Evolutionary conservation across 129 eudicot species (phyloP), one percentile per base, ranked within the genome.

Genomic region (Heracleum sosnowskyi): DNA sequence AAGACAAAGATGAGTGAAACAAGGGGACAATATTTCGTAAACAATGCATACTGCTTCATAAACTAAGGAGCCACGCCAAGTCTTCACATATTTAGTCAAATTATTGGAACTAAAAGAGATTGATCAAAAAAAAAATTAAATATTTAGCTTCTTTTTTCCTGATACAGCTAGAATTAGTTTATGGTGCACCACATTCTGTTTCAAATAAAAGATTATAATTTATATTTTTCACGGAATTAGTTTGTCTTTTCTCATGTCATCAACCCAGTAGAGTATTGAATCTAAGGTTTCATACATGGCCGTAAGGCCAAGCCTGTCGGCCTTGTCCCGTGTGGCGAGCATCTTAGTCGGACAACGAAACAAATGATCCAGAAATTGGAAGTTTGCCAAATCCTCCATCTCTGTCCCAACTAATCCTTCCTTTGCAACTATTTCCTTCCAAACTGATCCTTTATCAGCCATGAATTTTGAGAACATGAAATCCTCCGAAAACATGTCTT

Each of bases 331-430:
- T 28, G 84, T 93, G 42, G 87, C 92, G 26, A 89, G 34, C 95
- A 93, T 89, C 83, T 88, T 93, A 22, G 82, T 77, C 13, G 98
- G 97, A 34, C 90, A 91, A 0, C 93, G 80, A 66, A 93, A 93
- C 86, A 93, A 34, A 41, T 80, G 79, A 79, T 93, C 97, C 15
- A 91, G 69, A 73, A 93, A 93, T 17, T 73, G 85, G 93, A 95
- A 93, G 74, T 91, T 93, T 22, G 96, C 97, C 83, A 93, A 82
- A 77, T 91, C 92, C 46, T 79, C 91, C 88, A 93, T 88, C 49
- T 85, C 83, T 5, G 96, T 85, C 17, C 75, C 82, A 34, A 88
- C 85, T 83, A 93, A 77, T 45, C 88, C 93, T 55, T 91, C 90
- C 70, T 86, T 85, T 79, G 11, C 74, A 9, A 88, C 90, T 34